Evolutionary conservation across 1,139 yeast species (phyloP).

Genomic region (Martiniozyma asiatica): DNA sequence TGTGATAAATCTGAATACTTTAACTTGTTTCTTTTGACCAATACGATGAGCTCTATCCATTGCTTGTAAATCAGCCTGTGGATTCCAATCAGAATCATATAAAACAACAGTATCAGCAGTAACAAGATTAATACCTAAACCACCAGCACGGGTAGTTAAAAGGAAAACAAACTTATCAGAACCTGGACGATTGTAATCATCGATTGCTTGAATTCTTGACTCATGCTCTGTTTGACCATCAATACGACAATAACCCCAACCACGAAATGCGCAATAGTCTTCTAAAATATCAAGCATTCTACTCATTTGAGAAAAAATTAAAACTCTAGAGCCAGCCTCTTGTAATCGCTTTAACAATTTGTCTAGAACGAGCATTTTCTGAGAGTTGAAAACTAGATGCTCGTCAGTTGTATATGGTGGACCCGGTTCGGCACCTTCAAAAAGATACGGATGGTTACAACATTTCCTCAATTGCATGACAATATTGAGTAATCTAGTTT

Average conservation of each 20-base stretch:
- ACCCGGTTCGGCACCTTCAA: conserved; percentile 98
- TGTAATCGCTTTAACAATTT: conserved; percentile 64
- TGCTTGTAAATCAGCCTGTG: conserved; percentile 96
- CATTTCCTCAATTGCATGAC: conserved; percentile 96
- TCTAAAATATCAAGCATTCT: conserved; percentile 83
- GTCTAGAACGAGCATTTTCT: conserved; percentile 83
- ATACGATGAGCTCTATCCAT: conserved; percentile 99
- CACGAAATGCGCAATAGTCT: conserved; percentile 81
- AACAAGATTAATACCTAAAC: conserved; percentile 87
- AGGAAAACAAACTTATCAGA: conserved; percentile 77
- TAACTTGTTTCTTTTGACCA: conserved; percentile 94
- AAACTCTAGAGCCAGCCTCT: conserved; percentile 74
- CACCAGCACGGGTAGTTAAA: conserved; percentile 97
- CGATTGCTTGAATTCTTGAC: conserved; percentile 85
- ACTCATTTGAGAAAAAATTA: conserved; percentile 93
- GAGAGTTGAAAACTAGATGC: conserved; percentile 77
- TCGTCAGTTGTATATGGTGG: conserved; percentile 97
- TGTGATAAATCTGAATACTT: conserved; percentile 83
- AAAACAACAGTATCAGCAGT: conserved; percentile 85
- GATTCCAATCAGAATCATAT: conserved; percentile 97
- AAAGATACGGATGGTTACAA: conserved; percentile 92
- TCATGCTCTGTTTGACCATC: conserved; percentile 95
- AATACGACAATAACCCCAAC: conserved; percentile 78
- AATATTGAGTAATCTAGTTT: conserved; percentile 78
- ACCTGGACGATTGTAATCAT: conserved; percentile 75